phyloP scores from a whole-genome alignment of 1,284 basidiomycete species.

The Ceratobasidium sp. region DNA sequence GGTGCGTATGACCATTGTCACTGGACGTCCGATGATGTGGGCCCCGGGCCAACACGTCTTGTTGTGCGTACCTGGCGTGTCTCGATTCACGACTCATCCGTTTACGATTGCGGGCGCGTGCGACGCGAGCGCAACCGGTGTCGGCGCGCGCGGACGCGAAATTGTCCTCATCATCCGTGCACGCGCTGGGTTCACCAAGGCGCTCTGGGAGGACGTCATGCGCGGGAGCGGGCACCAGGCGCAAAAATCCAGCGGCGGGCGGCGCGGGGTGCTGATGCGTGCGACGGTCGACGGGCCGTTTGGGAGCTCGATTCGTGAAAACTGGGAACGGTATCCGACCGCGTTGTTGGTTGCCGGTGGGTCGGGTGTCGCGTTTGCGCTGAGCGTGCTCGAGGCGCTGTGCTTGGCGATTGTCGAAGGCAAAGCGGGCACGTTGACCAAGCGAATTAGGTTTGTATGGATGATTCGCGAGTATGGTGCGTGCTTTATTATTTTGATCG shows the following conservation, averaged over 20 bases:
- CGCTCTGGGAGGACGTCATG: conserved; percentile 72
- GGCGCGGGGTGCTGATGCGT: conserved; percentile 68
- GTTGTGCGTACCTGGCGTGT: conserved; percentile 76
- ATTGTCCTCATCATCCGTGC: conserved; percentile 81
- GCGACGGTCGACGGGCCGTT: conserved; percentile 81
- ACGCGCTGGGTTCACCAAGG: conserved; percentile 78
- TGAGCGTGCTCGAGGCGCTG: conserved; percentile 77
- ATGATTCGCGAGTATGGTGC: conserved; percentile 82
- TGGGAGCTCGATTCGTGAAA: conserved; percentile 74
- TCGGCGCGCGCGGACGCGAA: conserved; percentile 61
- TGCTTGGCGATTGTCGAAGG: conserved; percentile 70
- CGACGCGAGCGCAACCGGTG: conserved; percentile 60
- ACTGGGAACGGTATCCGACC: conserved; percentile 73
- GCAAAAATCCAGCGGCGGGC: conserved; percentile 56
- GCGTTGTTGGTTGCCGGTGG: conserved; percentile 81
- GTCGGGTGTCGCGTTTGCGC: conserved; percentile 81
- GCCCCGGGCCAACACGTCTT: conserved; percentile 84
- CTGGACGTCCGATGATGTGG: conserved; percentile 72
- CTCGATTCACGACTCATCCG: conserved; percentile 77
- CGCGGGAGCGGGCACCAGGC: conserved; percentile 52
- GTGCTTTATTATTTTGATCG: conserved; percentile 51
- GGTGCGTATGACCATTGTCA: conserved; percentile 75
- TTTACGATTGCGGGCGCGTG: conserved; percentile 82
- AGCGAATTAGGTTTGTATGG: conserved; percentile 84
- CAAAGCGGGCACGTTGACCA: conserved; percentile 62